These are phyloP conservation scores for Lotus japonicus DNA, from an alignment of 306 rosid species.

Conservation along the genomic window DNA sequence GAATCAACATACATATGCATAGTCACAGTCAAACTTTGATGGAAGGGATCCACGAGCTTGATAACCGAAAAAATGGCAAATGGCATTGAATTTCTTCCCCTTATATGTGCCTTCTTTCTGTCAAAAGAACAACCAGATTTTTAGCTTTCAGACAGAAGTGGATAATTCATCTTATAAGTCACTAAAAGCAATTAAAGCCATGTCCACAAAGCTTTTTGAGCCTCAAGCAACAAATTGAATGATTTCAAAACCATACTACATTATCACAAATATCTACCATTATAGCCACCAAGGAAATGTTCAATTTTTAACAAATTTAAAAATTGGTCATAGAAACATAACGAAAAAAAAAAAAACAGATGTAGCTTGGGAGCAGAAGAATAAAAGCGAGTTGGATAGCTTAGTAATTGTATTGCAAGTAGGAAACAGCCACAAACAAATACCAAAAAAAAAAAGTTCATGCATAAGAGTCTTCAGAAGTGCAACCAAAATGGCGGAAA, in stretches of 20 bases:
- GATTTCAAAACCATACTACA: background rate
- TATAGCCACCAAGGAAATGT: background rate
- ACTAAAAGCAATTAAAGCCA: background rate
- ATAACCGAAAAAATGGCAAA: conserved; percentile 98
- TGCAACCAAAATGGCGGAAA: too few species aligned
- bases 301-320: background rate
- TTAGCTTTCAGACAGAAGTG: background rate
- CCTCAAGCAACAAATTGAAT: conserved; percentile 3
- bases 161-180: background rate
- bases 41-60: conserved; percentile 99
- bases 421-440: background rate
- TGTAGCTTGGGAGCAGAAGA: conserved; percentile 1
- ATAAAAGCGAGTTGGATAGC: background rate
- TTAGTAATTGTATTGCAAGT: background rate
- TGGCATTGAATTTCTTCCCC: conserved; percentile 96
- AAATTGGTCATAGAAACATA: too few species aligned
- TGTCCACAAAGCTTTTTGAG: background rate
- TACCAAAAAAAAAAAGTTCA: background rate
- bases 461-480: too few species aligned
- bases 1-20: conserved; percentile 68
- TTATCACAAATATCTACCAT: background rate
- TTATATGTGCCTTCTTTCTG: conserved; percentile 97
- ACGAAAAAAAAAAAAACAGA: background rate
- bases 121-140: conserved; percentile 18
- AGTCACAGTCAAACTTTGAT: conserved; percentile 95